These are phyloP conservation scores for Mycena rebaudengoi DNA, from an alignment of 768 basidiomycete genomes.

Conservation along the genomic window DNA sequence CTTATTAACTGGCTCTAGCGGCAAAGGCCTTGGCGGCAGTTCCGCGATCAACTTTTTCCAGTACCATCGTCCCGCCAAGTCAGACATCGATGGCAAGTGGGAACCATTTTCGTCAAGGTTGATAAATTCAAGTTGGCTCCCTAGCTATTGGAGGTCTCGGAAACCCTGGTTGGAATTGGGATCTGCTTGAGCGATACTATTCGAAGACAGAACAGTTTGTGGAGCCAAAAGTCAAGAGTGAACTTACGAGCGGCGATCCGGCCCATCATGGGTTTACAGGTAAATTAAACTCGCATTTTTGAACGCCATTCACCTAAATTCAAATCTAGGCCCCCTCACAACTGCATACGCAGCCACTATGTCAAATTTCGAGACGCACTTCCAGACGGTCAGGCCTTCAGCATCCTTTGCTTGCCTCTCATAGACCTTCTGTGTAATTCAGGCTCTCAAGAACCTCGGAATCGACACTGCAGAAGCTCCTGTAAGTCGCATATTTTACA, in stretches of 20 bases:
- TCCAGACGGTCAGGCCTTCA: background rate
- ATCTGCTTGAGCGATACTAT: slow-evolving; percentile 8
- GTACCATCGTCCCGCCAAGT: slow-evolving; percentile 23
- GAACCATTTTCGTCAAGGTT: background rate
- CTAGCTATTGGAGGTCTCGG: slow-evolving; percentile 11
- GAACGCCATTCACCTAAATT: background rate
- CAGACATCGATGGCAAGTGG: slow-evolving; percentile 29
- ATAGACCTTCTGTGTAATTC: background rate
- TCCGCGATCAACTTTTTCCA: slow-evolving; percentile 29
- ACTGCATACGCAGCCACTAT: background rate
- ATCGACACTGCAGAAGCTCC: background rate
- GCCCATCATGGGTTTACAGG: background rate
- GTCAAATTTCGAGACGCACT: background rate
- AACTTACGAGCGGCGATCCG: background rate
- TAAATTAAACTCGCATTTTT: background rate
- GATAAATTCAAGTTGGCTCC: no score
- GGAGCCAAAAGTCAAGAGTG: background rate
- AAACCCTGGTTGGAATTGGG: slow-evolving; percentile 18
- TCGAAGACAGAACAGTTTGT: slow-evolving; percentile 6
- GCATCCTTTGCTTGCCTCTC: background rate
- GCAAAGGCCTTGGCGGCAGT: slow-evolving; percentile 31
- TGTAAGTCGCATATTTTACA: background rate
- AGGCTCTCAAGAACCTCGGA: slow-evolving; percentile 13
- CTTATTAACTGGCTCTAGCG: slow-evolving; percentile 15
- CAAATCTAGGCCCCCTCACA: background rate